phyloP scores from a whole-genome alignment of 2,329 filamentous ascomycete species.

The Aspergillus novoparasiticus region DNA sequence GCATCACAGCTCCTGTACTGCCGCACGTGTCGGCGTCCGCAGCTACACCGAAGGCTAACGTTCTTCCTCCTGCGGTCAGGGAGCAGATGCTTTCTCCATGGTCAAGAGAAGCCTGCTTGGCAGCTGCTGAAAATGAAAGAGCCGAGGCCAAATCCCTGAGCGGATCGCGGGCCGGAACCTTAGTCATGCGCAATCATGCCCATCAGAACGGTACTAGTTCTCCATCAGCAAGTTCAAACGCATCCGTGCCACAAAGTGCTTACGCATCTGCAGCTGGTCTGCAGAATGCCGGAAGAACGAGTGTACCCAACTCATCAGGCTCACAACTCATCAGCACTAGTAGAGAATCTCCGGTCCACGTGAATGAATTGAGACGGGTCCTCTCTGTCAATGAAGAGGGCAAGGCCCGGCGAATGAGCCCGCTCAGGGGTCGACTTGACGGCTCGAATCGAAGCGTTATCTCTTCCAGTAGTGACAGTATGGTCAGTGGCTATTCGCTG shows the following conservation, averaged over 20 bases:
- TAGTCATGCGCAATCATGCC: conserved; percentile 30
- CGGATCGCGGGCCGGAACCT: conserved; percentile 70
- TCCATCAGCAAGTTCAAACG: conserved; percentile 29
- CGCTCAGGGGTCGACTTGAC: conserved; percentile 43
- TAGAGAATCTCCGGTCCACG: conserved; percentile 48
- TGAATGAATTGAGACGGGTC: conserved; percentile 53
- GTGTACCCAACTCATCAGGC: conserved; percentile 40
- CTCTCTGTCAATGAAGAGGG: conserved; percentile 44
- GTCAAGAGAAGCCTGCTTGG: conserved; percentile 74
- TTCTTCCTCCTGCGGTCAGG: conserved; percentile 67
- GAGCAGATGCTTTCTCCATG: conserved; percentile 79
- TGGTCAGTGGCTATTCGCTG: conserved; percentile 44
- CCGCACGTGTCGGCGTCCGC: conserved; percentile 46
- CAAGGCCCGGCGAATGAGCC: conserved; percentile 43
- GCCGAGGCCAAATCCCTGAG: conserved; percentile 74
- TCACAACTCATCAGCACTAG: conserved; percentile 41
- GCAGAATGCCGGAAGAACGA: conserved; percentile 38
- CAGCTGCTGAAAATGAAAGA: conserved; percentile 65
- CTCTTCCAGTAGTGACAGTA: conserved; percentile 49
- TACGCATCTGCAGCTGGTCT: conserved; percentile 30
- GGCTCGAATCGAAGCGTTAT: conserved; percentile 35
- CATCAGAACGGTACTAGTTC: conserved; percentile 37
- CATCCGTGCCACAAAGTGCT: conserved; percentile 23
- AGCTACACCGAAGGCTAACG: conserved; percentile 45
- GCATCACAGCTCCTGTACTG: conserved; percentile 64